Conservation (phyloP, 257 asterid genomes). For the Plantago ovata region DNA sequence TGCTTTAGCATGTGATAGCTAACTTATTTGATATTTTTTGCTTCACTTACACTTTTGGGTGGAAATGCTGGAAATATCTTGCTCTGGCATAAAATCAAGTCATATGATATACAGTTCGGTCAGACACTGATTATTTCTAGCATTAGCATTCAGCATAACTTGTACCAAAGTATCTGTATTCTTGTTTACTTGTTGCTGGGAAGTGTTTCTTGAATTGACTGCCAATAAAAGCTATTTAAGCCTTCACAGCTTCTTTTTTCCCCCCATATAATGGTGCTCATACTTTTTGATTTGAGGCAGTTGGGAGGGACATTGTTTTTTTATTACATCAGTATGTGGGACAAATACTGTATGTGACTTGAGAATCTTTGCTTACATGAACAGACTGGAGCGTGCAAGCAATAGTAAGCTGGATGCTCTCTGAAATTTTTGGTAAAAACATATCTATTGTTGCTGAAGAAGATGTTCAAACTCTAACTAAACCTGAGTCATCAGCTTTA, state of each 20-base stretch:
- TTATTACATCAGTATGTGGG: constrained; percentile 29
- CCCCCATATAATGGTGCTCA: too few species aligned
- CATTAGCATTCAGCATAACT: too few species aligned
- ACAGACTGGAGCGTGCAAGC: constrained; percentile 98
- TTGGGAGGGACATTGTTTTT: constrained; percentile 10
- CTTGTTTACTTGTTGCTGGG: too few species aligned
- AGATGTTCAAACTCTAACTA: constrained; percentile 58
- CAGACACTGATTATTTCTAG: too few species aligned
- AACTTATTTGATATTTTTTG: neutral
- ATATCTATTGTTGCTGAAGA: constrained; percentile 74
- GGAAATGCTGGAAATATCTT: neutral
- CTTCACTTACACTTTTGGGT: neutral
- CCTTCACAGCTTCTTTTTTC: too few species aligned
- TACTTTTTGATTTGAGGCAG: too few species aligned
- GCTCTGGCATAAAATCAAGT: neutral
- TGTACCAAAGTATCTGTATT: too few species aligned
- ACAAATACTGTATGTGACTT: constrained; percentile 32
- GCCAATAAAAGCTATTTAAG: too few species aligned
- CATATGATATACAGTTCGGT: neutral
- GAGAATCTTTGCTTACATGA: constrained; percentile 16
- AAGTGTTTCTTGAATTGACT: too few species aligned
- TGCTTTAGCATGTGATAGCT: neutral
- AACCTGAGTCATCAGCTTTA: constrained; percentile 36
- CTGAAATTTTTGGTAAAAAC: constrained; percentile 50
- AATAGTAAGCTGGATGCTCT: constrained; percentile 68